Conservation (phyloP, 108 stramenopile species). For the Cyclotella atomus region DNA sequence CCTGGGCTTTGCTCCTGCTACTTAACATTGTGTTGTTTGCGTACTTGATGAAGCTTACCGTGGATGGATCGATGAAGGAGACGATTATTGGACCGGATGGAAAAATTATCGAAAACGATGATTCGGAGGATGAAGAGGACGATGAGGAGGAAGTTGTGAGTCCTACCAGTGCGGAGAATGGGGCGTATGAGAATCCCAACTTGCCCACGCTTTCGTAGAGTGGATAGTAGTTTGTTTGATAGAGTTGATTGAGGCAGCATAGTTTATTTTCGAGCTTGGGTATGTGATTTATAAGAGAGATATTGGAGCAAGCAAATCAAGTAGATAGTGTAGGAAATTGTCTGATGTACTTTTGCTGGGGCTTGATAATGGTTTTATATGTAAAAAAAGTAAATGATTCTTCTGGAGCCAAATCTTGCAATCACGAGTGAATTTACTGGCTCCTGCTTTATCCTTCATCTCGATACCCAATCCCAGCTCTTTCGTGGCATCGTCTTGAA, state of each 20-base stretch:
- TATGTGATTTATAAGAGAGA: too few relatives aligned
- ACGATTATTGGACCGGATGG: constrained; percentile 86
- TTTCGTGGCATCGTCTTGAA: too few relatives aligned
- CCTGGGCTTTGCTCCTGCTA: constrained; percentile 75
- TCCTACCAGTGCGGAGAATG: not conserved
- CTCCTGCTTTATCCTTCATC: too few relatives aligned
- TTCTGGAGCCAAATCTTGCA: too few relatives aligned
- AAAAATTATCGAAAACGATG: constrained; percentile 37
- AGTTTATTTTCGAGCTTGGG: too few relatives aligned
- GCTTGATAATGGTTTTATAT: too few relatives aligned
- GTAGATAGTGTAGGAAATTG: too few relatives aligned
- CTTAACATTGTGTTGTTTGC: constrained; percentile 81
- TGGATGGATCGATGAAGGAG: constrained; percentile 73
- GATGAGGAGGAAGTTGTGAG: constrained; percentile 31
- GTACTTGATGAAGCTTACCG: constrained; percentile 87
- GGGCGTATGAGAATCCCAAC: constrained; percentile 6
- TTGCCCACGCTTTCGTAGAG: not conserved
- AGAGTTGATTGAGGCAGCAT: not conserved
- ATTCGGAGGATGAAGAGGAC: constrained; percentile 42
- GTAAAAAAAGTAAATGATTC: too few relatives aligned
- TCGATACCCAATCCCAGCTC: too few relatives aligned
- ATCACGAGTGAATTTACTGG: too few relatives aligned
- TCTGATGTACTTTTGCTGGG: too few relatives aligned
- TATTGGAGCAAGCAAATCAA: too few relatives aligned
- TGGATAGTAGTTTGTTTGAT: not conserved